phyloP scores from a whole-genome alignment of 768 basidiomycete genomes.

The Porpolomopsis calyptriformis region DNA sequence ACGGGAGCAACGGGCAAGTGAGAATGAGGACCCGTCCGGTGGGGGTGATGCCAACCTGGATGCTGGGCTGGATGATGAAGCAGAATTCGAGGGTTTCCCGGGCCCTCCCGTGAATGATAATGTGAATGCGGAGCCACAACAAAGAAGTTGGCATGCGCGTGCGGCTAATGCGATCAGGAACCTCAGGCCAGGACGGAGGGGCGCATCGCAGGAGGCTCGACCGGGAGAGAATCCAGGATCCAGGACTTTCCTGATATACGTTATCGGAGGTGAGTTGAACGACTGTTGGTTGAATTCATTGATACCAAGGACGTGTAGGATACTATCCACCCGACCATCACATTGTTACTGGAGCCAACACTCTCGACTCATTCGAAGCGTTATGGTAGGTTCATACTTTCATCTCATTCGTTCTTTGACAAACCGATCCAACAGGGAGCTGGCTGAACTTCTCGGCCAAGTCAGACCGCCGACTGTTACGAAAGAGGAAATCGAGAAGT shows the following conservation, averaged over 20 bases:
- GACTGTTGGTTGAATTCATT: conserved; percentile 7
- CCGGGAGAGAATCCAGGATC: conserved; percentile 27
- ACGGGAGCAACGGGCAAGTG: conserved; percentile 13
- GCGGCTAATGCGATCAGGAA: conserved; percentile 54
- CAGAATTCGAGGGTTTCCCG: conserved; percentile 1
- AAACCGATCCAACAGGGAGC: conserved; percentile 40
- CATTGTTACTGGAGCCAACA: conserved; percentile 65
- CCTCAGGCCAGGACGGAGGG: conserved; percentile 32
- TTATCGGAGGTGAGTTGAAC: conserved; percentile 54
- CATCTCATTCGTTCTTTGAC: conserved; percentile 5
- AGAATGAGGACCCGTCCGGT: conserved; percentile 6
- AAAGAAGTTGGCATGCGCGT: conserved; percentile 44
- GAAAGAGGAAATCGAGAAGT: conserved; percentile 76
- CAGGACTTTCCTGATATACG: conserved; percentile 82
- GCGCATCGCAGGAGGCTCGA: conserved; percentile 10
- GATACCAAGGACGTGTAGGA: no score
- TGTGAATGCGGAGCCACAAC: conserved; percentile 5
- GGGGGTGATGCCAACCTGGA: conserved; percentile 5
- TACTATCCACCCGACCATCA: conserved; percentile 88
- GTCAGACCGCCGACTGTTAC: conserved; percentile 74
- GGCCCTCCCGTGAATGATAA: conserved; percentile 9
- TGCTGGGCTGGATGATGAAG: conserved; percentile 7
- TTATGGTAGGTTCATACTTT: conserved; percentile 40
- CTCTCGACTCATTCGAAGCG: conserved; percentile 71
- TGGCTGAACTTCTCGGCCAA: conserved; percentile 75